Base-by-base conservation (phyloP, 108 stramenopile species). In the Fistulifera solaris region DNA sequence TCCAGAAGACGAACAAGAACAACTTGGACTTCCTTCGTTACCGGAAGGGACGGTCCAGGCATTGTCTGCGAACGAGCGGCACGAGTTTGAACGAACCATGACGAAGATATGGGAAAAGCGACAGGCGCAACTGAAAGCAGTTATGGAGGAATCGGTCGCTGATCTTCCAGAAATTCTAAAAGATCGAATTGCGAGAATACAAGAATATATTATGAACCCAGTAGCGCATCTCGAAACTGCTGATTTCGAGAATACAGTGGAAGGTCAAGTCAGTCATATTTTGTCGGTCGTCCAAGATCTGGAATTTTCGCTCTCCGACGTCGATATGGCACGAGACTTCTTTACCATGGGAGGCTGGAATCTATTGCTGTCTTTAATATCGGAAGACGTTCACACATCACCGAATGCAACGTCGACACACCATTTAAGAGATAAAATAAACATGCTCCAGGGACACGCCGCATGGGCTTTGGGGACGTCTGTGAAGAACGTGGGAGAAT, bases 281-380 rank as follows among this genome's bases (percentile, higher is more conserved):
- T 38, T 88, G 0, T 58, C 49, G 7, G 73, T 83, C 10, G 56
- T 97, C 3, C 48, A 65, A 19, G 92, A 92, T 72, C 56, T 97
- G 59, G 94, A 94, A 62, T 89, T 80, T 58, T 82, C 83, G 31
- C 54, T 97, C 17, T 73, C 84, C 8, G 96, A 97, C 61, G 52
- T 97, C 8, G 96, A 97, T 60, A 90, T 87, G 77, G 88, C 96
- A 5, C 75, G 94, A 12, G 96, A 97, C 56, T 95, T 97, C 64
- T 81, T 95, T 68, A 89, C 90, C 0, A 48, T 97, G 54, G 94
- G 93, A 27, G 94, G 94, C 11, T 97, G 94, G 87, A 65, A 83
- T 4, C 39, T 60, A 1, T 54, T 97, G 40, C 71, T 85, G 14
- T 52, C 86, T 7, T 60, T 90, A 25, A 51, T 97, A 28, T 48